A percentile compares a stretch with the other conserved stretches of the same genome.
phyloP scores from a whole-genome alignment of 495 filamentous ascomycete species.

The Aspergillus nidulans region DNA sequence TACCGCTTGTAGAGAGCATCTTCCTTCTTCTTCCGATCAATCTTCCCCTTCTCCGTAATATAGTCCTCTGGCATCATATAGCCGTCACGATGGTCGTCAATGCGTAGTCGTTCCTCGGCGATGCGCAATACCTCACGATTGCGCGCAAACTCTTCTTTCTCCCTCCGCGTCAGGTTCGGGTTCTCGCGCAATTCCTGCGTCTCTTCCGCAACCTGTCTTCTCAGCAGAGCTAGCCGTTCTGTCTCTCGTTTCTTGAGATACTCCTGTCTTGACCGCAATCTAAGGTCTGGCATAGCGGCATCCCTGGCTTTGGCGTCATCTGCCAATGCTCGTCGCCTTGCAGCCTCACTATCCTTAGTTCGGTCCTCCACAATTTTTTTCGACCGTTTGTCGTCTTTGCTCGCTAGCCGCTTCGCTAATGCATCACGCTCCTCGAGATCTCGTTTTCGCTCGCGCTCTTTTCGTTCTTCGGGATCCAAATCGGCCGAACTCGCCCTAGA shows the following conservation, averaged over 20 bases:
- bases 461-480: constrained; percentile 54
- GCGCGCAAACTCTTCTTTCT: constrained; percentile 87
- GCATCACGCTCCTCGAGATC: constrained; percentile 71
- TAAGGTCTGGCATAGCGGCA: constrained; percentile 67
- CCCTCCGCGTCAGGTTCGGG: constrained; percentile 64
- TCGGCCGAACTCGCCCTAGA: constrained; percentile 43
- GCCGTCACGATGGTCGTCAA: constrained; percentile 90
- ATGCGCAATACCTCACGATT: constrained; percentile 83
- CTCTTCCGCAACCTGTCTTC: constrained; percentile 91
- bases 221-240: constrained; percentile 75
- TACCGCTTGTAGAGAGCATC: constrained; percentile 87
- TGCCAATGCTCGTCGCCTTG: constrained; percentile 56
- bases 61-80: constrained; percentile 94
- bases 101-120: constrained; percentile 80
- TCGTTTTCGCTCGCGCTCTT: constrained; percentile 52
- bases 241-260: constrained; percentile 91
- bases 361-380: constrained; percentile 73
- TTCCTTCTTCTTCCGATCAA: constrained; percentile 85
- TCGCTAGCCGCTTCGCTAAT: constrained; percentile 66
- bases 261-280: constrained; percentile 80
- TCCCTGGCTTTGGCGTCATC: constrained; percentile 59
- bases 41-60: constrained; percentile 87
- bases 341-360: constrained; percentile 53
- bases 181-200: constrained; percentile 75
- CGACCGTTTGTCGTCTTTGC: constrained; percentile 63